Evolutionary conservation across 2,329 filamentous ascomycete genomes (phyloP).

Genomic region (Fusarium xyrophilum): DNA sequence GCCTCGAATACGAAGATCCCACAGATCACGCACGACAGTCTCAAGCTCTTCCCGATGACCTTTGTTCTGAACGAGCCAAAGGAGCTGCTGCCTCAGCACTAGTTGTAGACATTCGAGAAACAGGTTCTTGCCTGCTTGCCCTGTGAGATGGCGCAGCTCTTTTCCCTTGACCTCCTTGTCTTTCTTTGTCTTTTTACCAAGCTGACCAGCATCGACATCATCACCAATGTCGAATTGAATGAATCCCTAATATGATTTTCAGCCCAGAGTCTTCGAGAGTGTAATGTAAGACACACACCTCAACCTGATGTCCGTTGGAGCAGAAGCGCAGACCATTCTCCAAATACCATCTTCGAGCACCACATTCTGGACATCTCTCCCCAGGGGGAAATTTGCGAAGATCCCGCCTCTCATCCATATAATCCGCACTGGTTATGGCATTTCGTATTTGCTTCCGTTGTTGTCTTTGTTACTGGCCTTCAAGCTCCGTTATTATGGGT

Average conservation of each 20-base stretch:
- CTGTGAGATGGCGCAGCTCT: conserved; percentile 63
- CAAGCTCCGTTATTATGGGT: neutral
- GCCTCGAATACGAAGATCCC: conserved; percentile 71
- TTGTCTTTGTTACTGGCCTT: neutral
- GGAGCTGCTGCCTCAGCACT: conserved; percentile 80
- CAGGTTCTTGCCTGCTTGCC: conserved; percentile 74
- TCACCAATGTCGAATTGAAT: conserved; percentile 66
- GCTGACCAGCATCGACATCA: conserved; percentile 72
- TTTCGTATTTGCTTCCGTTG: neutral
- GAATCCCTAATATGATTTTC: conserved; percentile 52
- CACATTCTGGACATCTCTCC: conserved; percentile 69
- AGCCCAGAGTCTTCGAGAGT: neutral
- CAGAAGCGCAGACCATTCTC: conserved; percentile 82
- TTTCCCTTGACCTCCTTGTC: conserved; percentile 65
- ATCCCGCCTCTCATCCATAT: conserved; percentile 56
- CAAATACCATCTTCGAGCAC: conserved; percentile 73
- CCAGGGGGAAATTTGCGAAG: conserved; percentile 60
- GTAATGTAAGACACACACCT: conserved; percentile 55
- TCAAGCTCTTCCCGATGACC: conserved; percentile 77
- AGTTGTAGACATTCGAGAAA: conserved; percentile 87
- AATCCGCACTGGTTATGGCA: neutral
- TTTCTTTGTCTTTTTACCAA: conserved; percentile 62
- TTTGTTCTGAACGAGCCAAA: conserved; percentile 73
- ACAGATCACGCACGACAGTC: conserved; percentile 81
- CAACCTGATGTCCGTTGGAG: conserved; percentile 78